Conservation (phyloP, 176 grass and related monocot species). For the Bothriochloa decipiens region DNA sequence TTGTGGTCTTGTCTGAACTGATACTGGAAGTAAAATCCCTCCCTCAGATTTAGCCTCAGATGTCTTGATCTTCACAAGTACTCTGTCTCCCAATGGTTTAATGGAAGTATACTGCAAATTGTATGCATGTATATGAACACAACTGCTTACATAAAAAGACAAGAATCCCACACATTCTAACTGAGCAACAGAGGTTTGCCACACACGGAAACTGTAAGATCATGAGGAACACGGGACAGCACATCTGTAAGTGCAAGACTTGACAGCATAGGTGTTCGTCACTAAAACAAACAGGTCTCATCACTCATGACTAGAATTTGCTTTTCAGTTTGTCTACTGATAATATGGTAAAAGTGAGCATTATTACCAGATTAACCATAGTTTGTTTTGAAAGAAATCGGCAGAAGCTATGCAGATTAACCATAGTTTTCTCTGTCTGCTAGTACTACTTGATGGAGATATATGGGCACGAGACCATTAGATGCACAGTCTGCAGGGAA, state of each 20-base stretch:
- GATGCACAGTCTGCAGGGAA: neutral
- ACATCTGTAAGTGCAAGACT: neutral
- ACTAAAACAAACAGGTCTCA: neutral
- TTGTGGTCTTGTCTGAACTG: constrained; percentile 72
- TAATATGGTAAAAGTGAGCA: neutral
- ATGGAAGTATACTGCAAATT: constrained; percentile 77
- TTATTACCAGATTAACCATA: neutral
- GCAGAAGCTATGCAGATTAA: neutral
- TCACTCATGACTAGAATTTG: neutral
- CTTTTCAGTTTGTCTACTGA: neutral
- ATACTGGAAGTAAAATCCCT: constrained; percentile 84
- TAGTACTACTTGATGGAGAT: neutral
- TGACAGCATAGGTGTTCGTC: neutral
- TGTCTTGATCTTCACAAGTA: constrained; percentile 73
- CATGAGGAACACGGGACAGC: neutral
- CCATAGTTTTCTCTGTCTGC: neutral
- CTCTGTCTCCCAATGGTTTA: constrained; percentile 79
- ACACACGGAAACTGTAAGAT: neutral
- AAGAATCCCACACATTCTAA: constrained; percentile 1
- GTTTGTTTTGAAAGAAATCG: neutral
- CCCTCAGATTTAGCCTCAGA: constrained; percentile 76
- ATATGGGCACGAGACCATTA: neutral
- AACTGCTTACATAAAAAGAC: constrained; percentile 7
- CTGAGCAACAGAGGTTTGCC: neutral
- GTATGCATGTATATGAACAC: constrained; percentile 14